A percentile compares a stretch with the other conserved stretches of the same genome.
phyloP scores from a whole-genome alignment of 2,329 filamentous ascomycete species.

The Sporothrix variecibatus region DNA sequence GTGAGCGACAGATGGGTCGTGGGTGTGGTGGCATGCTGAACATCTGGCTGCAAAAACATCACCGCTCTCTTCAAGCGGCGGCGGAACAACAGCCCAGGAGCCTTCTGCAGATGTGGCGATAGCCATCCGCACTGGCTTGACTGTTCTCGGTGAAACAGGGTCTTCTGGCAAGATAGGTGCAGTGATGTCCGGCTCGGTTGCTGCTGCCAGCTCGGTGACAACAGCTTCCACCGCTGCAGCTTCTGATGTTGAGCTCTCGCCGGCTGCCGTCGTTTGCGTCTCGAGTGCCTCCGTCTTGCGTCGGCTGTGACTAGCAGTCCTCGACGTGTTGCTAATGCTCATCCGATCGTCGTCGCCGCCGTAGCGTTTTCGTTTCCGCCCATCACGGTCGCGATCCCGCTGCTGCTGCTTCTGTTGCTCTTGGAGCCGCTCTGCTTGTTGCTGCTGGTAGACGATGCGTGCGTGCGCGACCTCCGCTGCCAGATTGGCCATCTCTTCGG shows the following conservation, averaged over 20 bases:
- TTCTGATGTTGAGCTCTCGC: neutral
- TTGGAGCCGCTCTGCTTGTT: neutral
- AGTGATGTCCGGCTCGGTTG: no score
- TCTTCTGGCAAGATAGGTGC: slow-evolving; percentile 41
- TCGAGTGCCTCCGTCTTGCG: slow-evolving; percentile 28
- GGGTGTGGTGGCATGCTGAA: slow-evolving; percentile 50
- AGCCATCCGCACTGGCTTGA: slow-evolving; percentile 35
- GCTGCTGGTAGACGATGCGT: slow-evolving; percentile 37
- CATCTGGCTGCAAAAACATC: slow-evolving; percentile 28
- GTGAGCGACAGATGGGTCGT: slow-evolving; percentile 45
- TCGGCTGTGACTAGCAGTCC: slow-evolving; percentile 26
- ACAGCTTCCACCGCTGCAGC: slow-evolving; percentile 29
- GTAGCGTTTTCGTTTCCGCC: slow-evolving; percentile 67
- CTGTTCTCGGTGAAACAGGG: slow-evolving; percentile 55
- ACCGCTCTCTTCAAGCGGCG: neutral
- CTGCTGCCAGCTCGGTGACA: neutral
- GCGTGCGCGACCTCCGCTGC: slow-evolving; percentile 68
- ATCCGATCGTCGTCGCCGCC: slow-evolving; percentile 39
- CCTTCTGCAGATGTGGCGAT: slow-evolving; percentile 25
- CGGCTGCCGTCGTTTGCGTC: neutral
- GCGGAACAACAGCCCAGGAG: slow-evolving; percentile 1
- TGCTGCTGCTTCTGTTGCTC: slow-evolving; percentile 17
- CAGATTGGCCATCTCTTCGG: slow-evolving; percentile 73
- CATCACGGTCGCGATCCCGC: slow-evolving; percentile 37
- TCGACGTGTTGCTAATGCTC: slow-evolving; percentile 21